Conservation (phyloP, 345 rosid species). For the Eucalyptus camaldulensis region DNA sequence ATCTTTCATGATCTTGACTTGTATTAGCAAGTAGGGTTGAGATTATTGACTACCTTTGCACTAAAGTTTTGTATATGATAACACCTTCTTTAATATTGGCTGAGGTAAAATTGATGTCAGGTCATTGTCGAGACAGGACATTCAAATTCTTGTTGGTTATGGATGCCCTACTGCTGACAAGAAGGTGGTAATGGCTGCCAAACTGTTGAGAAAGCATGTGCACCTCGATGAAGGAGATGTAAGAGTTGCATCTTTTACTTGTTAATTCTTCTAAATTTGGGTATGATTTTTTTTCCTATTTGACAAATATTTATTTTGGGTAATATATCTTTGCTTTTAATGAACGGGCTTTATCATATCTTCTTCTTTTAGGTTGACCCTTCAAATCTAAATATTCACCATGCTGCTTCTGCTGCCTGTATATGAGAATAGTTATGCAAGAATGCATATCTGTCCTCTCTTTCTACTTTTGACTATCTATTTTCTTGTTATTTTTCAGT, state of each 20-base stretch:
- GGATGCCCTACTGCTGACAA: constrained; percentile 90
- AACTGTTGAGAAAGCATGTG: constrained; percentile 75
- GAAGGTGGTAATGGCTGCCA: constrained; percentile 81
- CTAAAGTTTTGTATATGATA: neutral
- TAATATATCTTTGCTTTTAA: neutral
- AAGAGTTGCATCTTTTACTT: constrained; percentile 12
- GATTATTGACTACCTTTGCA: neutral
- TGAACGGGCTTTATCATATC: neutral
- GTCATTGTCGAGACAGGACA: constrained; percentile 74
- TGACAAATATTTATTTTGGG: neutral
- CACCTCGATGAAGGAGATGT: constrained; percentile 99
- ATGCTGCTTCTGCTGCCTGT: neutral
- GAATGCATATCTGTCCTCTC: neutral
- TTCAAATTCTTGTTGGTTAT: constrained; percentile 77
- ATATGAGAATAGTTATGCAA: neutral
- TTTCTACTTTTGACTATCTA: neutral
- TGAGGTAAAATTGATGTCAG: constrained; percentile 36
- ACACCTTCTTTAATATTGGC: neutral
- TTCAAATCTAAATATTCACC: neutral
- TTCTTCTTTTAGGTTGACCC: neutral
- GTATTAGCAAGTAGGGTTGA: neutral
- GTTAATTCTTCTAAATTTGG: neutral
- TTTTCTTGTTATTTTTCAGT: neutral
- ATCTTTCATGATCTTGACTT: neutral
- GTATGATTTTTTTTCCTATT: neutral